Evolutionary conservation across 108 stramenopile genomes (phyloP), one percentile per base, ranked within the genome.

Genomic region (Pseudonitzschia delicatissima): DNA sequence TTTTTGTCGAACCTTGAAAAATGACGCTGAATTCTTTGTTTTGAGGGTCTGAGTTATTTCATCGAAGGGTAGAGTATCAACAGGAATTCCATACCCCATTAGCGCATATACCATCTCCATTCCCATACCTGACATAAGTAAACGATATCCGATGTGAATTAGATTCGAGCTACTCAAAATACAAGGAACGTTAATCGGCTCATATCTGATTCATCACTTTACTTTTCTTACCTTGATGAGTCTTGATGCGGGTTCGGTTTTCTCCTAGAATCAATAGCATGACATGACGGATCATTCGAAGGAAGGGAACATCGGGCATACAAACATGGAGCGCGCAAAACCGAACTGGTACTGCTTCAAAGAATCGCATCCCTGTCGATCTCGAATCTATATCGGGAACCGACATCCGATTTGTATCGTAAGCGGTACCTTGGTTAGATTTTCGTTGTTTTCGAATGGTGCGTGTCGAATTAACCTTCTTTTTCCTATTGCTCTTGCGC

Each of bases 21-120:
- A 71, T 37, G 50, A 42, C 8, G 32, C 58, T 13, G 26, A 27
- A 7, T 62, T 57, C 32, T 62, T 71, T 7, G 50, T 63, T 35
- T 62, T 69, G 27, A 69, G 29, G 9, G 31, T 47, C 8, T 44
- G 61, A 63, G 20, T 62, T 18, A 42, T 42, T 9, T 11, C 50
- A 7, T 44, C 23, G 8, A 62, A 29, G 5, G 69, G 69, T n/a
- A 71, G 25, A 23, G 40, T 32, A 2, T 62, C 50, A 5, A 47
- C 42, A 5, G 69, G 69, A 40, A 71, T 71, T 3, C 69, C 69
- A 39, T 49, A 71, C 15, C 57, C 18, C 33, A 52, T 6, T 27
- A 71, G 33, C 17, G 12, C 13, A 60, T 58, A 58, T 29, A 47
- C 5, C n/a, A 68, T 31, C 34, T 58, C 68, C 26, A 31, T 45